These are phyloP conservation scores for Gilbertella persicaria DNA, from an alignment of 371 early-diverging fungal species.

Conservation along the genomic window DNA sequence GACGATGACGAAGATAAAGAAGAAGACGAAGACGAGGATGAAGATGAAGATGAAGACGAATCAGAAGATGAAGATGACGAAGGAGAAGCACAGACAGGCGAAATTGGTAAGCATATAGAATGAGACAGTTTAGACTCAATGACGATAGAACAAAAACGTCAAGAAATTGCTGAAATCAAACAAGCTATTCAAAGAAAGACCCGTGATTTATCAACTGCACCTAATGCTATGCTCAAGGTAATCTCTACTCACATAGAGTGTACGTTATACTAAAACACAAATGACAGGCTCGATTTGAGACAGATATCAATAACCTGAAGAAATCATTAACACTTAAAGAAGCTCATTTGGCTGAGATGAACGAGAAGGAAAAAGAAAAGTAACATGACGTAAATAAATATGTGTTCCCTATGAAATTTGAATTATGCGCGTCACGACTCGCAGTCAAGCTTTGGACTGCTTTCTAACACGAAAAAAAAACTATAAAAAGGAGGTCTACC, in stretches of 20 bases:
- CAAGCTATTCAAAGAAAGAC: conserved; percentile 49
- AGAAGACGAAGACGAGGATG: conserved; percentile 40
- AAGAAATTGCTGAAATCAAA: conserved; percentile 52
- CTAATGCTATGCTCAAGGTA: conserved; percentile 56
- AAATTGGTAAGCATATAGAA: conserved; percentile 32
- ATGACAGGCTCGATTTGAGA: conserved; percentile 50
- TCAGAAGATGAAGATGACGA: conserved; percentile 44
- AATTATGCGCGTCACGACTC: too few relatives aligned
- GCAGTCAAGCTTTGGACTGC: conserved; percentile 16
- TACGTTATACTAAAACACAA: not conserved
- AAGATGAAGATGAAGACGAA: conserved; percentile 35
- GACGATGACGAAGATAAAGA: conserved; percentile 49
- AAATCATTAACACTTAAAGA: conserved; percentile 44
- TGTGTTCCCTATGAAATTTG: not conserved
- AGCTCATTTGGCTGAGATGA: conserved; percentile 51
- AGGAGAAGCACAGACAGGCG: conserved; percentile 38
- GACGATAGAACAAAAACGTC: conserved; percentile 49
- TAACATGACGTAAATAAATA: conserved; percentile 1
- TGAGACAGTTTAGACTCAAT: not conserved
- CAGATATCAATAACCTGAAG: conserved; percentile 42
- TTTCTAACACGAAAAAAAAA: conserved; percentile 11
- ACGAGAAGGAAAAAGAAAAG: conserved; percentile 22
- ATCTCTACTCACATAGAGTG: not conserved
- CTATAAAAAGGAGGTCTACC: conserved; percentile 32
- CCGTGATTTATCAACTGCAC: conserved; percentile 41